Percentiles rank a stretch among this genome's conserved stretches.
phyloP scores from a whole-genome alignment of 441 rosid species.

The Erysimum cheiri region DNA sequence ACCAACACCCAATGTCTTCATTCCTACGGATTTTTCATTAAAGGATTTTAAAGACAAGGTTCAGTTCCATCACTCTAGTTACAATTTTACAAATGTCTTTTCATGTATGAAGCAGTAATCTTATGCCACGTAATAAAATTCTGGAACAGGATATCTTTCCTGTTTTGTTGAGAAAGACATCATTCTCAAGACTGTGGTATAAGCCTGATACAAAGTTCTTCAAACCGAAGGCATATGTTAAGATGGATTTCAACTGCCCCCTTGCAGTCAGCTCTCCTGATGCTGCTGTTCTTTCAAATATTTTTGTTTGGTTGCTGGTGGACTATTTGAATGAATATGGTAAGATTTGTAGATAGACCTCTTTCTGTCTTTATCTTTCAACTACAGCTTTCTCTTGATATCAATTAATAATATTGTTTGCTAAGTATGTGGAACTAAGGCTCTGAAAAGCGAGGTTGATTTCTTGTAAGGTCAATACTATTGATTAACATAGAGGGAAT shows the following conservation, averaged over 20 bases:
- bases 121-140: background rate
- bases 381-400: background rate
- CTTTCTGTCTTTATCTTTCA: background rate
- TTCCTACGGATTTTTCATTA: slow-evolving; percentile 81
- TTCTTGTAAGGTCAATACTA: background rate
- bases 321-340: slow-evolving; percentile 96
- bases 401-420: background rate
- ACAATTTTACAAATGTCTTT: background rate
- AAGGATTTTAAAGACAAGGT: slow-evolving; percentile 70
- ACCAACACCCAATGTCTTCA: slow-evolving; percentile 70
- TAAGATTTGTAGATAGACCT: slow-evolving; percentile 41
- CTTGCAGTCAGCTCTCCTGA: slow-evolving; percentile 69
- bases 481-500: background rate
- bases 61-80: slow-evolving; percentile 28
- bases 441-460: slow-evolving; percentile 4
- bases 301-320: slow-evolving; percentile 70
- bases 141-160: slow-evolving; percentile 55
- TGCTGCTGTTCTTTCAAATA: slow-evolving; percentile 64
- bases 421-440: slow-evolving; percentile 1
- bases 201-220: slow-evolving; percentile 86
- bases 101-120: background rate
- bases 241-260: slow-evolving; percentile 83
- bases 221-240: slow-evolving; percentile 79
- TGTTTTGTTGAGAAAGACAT: slow-evolving; percentile 66
- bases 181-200: slow-evolving; percentile 79